Base-by-base conservation (phyloP, 495 filamentous ascomycete species). In the Neurospora intermedia region DNA sequence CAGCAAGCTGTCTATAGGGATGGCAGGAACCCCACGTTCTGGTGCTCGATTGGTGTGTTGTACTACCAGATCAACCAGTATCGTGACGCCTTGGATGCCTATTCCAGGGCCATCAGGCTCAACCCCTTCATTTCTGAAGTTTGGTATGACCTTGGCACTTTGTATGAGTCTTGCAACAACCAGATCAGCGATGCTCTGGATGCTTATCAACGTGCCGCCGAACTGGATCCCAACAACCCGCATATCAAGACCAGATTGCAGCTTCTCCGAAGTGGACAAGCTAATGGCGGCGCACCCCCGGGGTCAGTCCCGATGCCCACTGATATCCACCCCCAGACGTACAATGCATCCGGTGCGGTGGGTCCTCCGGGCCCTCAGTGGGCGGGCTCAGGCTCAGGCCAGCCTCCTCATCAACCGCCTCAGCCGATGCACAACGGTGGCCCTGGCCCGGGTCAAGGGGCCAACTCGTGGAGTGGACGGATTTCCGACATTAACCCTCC, bases 31-130 rank as follows among this genome's bases (percentile, higher is more conserved):
- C 96, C 96, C 38, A 99, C 96, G 15, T 99, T 99, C 86, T 99
- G 96, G 96, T 98, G 96, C 84, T 99, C 96, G 31, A 99, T 99
- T 80, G 96, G 96, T 79, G 96, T 99, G 20, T 89, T 99, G 45
- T 99, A 99, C 80, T 99, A 98, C 84, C 96, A 99, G 83, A 99
- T 99, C 85, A 99, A 99, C 81, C 96, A 99, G 86, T 99, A 99
- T 81, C 91, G 96, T 70, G 96, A 99, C 86, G 96, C 96, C 20
- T 89, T 99, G 70, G 96, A 99, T 87, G 96, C 96, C 74, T 99
- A 99, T 83, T 97, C 94, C 76, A 93, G 96, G 74, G 96, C 96
- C 59, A 99, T 99, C 78, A 93, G 96, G 73, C 84, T 99, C 78
- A 99, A 98, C 80, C 96, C 96, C 3, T 97, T 96, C 85, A 99